Base-by-base conservation (phyloP, 2,329 filamentous ascomycete species). In the Monosporascus sp. region DNA sequence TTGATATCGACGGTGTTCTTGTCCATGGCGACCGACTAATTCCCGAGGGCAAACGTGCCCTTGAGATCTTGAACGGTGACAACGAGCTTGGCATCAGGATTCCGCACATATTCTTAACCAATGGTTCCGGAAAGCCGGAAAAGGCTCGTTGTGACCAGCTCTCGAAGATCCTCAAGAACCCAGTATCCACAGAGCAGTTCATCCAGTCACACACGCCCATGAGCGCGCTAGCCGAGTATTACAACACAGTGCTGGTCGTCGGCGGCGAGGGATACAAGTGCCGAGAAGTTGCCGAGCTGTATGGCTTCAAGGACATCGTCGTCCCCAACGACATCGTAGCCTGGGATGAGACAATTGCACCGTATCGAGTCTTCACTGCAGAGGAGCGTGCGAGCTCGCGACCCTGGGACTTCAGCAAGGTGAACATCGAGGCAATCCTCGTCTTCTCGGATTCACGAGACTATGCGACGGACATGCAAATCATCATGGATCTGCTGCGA, bases 21-120 rank as follows among this genome's bases (percentile, higher is more conserved):
- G 86, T 89, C 53, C 86, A 89, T 70, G 86, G 86, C 64, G 85
- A 87, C 71, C 77, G 85, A 54, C 72, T 87, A 54, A 89, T 89
- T 57, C 83, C 84, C 43, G 80, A 88, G 72, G 86, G 83, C 56
- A 76, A 80, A 64, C 78, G 81, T 54, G 82, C 81, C 15, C 79
- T 89, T 39, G 81, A 86, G 68, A 88, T 89, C 68, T 76, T 89
- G 49, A 89, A 89, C 70, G 86, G 86, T 48, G 85, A 88, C 72
- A 88, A 88, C 71, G 84, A 90, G 73, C 82, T 90, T 49, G 86
- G 86, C 56, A 89, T 90, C 75, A 88, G 87, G 78, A 89, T 90
- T 55, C 77, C 86, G 55, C 76, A 89, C 75, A 88, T 89, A 67
- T 86, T 89, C 73, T 74, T 89, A 52, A 89, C 86, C 67, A 89